Evolutionary conservation across 1,284 basidiomycete genomes (phyloP).

Genomic region (Phellinidium pouzarii): DNA sequence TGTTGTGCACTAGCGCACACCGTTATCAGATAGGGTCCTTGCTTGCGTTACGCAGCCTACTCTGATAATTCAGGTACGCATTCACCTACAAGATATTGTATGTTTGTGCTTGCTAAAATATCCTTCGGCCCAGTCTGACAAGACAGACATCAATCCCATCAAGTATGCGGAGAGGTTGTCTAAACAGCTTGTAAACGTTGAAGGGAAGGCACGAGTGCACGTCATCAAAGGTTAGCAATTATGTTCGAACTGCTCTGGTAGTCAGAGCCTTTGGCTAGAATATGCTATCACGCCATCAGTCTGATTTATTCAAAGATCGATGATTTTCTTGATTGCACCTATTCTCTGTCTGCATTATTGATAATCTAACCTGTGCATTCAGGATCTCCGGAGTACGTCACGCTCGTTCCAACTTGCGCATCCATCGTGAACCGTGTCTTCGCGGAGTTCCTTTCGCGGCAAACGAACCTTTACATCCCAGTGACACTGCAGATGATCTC

Average conservation of each 20-base stretch:
- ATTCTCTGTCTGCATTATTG: not conserved
- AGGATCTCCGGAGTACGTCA: conserved; percentile 47
- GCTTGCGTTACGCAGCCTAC: conserved; percentile 54
- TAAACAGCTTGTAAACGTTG: conserved; percentile 42
- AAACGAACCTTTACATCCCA: conserved; percentile 31
- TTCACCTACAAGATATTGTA: not conserved
- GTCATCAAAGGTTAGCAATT: conserved; percentile 50
- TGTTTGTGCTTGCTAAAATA: not conserved
- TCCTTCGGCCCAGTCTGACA: conserved; percentile 44
- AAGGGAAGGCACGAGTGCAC: conserved; percentile 45
- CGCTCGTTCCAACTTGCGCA: conserved; percentile 43
- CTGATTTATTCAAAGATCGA: not conserved
- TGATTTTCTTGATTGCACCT: conserved; percentile 19
- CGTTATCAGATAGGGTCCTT: conserved; percentile 41
- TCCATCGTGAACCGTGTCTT: conserved; percentile 63
- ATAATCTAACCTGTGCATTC: not conserved
- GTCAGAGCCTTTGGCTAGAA: not conserved
- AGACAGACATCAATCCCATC: conserved; percentile 46
- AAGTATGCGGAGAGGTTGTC: conserved; percentile 51
- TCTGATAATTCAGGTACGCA: conserved; percentile 61
- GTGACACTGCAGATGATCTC: not conserved
- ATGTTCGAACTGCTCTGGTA: conserved; percentile 1
- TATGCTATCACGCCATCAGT: not conserved
- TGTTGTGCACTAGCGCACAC: conserved; percentile 38
- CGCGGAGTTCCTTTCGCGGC: conserved; percentile 50